phyloP scores from a whole-genome alignment of 306 rosid species.

The Fragaria iinumae region DNA sequence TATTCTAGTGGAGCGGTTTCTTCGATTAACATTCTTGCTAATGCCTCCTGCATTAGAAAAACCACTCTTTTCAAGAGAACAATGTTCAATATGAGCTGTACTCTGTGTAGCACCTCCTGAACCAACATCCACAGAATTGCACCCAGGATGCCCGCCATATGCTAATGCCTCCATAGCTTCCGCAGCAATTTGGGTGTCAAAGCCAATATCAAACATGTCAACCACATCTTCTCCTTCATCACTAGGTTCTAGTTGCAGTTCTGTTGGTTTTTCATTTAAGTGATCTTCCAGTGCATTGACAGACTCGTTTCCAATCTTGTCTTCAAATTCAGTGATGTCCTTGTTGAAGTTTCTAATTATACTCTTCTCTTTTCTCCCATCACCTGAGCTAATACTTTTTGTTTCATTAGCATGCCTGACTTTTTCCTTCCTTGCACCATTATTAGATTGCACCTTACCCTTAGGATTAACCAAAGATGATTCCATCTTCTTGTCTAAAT shows the following conservation, averaged over 20 bases:
- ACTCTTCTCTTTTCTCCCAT: conserved; percentile 27
- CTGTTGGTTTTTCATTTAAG: conserved; percentile 19
- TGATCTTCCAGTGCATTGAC: conserved; percentile 27
- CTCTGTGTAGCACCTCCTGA: conserved; percentile 28
- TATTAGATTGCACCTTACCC: conserved; percentile 23
- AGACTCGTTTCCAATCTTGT: conserved; percentile 20
- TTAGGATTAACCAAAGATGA: conserved; percentile 5
- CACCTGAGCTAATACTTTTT: conserved; percentile 17
- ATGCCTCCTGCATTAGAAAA: conserved; percentile 26
- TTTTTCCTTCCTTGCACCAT: conserved; percentile 29
- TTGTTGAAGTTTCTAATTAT: neutral
- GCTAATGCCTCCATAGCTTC: conserved; percentile 78
- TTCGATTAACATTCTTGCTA: conserved; percentile 31
- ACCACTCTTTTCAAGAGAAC: conserved; percentile 18
- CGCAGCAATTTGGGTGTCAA: conserved; percentile 77
- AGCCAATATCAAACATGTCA: conserved; percentile 52
- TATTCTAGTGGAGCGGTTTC: conserved; percentile 39
- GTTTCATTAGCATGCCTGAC: conserved; percentile 24
- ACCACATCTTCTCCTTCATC: conserved; percentile 25
- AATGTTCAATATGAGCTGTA: conserved; percentile 20
- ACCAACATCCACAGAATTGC: conserved; percentile 20
- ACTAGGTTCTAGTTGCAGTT: conserved; percentile 31
- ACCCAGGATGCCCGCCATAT: conserved; percentile 21
- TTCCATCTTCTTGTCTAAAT: conserved; percentile 15
- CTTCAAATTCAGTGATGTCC: conserved; percentile 22